Percentiles rank a stretch among this genome's conserved stretches.
Evolutionary conservation across 2,329 filamentous ascomycete species (phyloP).

Genomic region (Lachnellula occidentalis): DNA sequence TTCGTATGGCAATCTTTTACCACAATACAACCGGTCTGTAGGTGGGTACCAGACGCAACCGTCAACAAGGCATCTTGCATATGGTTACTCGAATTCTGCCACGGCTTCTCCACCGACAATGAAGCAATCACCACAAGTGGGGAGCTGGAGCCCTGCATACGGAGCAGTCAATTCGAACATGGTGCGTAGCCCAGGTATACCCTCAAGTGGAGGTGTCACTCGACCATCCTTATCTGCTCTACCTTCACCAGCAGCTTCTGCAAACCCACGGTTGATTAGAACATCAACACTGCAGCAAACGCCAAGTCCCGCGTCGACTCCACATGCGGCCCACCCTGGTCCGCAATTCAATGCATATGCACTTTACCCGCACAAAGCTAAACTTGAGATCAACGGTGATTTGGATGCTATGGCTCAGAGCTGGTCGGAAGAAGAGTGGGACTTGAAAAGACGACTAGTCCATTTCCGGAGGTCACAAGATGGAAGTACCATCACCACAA

Average conservation of each 20-base stretch:
- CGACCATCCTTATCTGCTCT: constrained; percentile 20
- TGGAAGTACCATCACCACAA: constrained; percentile 74
- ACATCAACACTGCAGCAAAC: constrained; percentile 61
- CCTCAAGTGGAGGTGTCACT: constrained; percentile 26
- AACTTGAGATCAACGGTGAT: constrained; percentile 79
- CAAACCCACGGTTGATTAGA: constrained; percentile 58
- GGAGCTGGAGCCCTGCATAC: constrained; percentile 44
- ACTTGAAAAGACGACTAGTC: constrained; percentile 75
- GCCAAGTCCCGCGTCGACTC: constrained; percentile 40
- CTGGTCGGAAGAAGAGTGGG: constrained; percentile 79
- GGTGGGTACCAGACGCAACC: constrained; percentile 27
- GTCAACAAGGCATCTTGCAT: constrained; percentile 37
- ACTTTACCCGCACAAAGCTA: constrained; percentile 75
- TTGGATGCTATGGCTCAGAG: constrained; percentile 75
- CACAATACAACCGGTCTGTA: constrained; percentile 36
- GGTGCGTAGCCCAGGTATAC: constrained; percentile 38
- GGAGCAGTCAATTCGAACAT: constrained; percentile 37
- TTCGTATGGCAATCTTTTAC: constrained; percentile 33
- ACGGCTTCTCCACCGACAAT: constrained; percentile 37
- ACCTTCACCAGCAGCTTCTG: constrained; percentile 20
- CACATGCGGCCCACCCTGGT: constrained; percentile 31
- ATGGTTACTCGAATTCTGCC: constrained; percentile 38
- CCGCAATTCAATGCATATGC: constrained; percentile 44
- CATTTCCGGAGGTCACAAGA: constrained; percentile 79
- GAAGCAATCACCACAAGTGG: constrained; percentile 42